Percentiles rank a stretch among this genome's conserved stretches.
Evolutionary conservation across 768 basidiomycete species (phyloP).

Genomic region (Hypholoma sublateritium): DNA sequence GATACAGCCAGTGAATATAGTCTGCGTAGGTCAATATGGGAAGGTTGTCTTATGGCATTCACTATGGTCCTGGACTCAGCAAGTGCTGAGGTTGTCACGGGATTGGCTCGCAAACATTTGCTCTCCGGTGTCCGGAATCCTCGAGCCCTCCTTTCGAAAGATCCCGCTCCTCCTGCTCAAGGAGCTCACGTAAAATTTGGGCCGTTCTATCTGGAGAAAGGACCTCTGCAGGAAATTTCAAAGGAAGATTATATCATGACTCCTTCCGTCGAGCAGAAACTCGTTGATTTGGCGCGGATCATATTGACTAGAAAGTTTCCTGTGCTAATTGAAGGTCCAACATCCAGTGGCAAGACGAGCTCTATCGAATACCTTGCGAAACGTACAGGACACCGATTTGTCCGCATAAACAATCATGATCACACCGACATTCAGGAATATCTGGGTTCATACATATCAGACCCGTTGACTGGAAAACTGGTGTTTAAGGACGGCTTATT

Average conservation of each 20-base stretch:
- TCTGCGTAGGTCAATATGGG: constrained; percentile 87
- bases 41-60: constrained; percentile 97
- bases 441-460: constrained; percentile 93
- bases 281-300: constrained; percentile 93
- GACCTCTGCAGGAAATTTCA: constrained; percentile 60
- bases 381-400: constrained; percentile 90
- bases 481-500: constrained; percentile 94
- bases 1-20: constrained; percentile 78
- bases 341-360: constrained; percentile 96
- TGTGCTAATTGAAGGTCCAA: constrained; percentile 96
- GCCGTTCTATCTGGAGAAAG: constrained; percentile 87
- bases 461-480: constrained; percentile 89
- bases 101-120: constrained; percentile 75
- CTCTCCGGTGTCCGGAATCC: constrained; percentile 79
- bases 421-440: constrained; percentile 99
- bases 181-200: constrained; percentile 77
- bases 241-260: constrained; percentile 91
- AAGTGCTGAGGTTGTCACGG: constrained; percentile 65
- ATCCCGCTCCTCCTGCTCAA: constrained; percentile 57
- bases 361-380: constrained; percentile 94
- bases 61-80: constrained; percentile 87
- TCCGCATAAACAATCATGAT: constrained; percentile 99
- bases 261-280: constrained; percentile 90
- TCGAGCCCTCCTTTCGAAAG: constrained; percentile 69
- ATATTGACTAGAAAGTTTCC: constrained; percentile 88